Conservation (phyloP, 2,329 filamentous ascomycete species). For the Lasiodiplodia sp. region DNA sequence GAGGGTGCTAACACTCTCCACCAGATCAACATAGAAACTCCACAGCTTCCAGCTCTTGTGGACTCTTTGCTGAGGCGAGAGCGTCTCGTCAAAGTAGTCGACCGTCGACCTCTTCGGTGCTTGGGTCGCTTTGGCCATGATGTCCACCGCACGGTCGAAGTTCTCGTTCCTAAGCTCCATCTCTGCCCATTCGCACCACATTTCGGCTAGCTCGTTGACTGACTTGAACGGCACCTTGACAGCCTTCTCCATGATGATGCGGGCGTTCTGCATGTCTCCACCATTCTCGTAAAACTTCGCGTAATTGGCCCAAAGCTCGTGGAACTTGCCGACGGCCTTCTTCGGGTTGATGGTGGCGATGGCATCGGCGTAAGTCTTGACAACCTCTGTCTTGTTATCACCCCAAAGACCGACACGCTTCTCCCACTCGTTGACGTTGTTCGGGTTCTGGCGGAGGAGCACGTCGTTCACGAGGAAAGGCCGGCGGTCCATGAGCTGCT, state of each 20-base stretch:
- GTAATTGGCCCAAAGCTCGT: conserved; percentile 95
- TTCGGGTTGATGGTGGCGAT: conserved; percentile 94
- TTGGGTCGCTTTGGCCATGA: conserved; percentile 97
- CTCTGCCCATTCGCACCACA: conserved; percentile 99
- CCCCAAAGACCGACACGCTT: conserved; percentile 97
- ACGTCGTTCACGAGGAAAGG: conserved; percentile 98
- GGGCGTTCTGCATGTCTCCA: conserved; percentile 81
- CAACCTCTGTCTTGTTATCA: conserved; percentile 87
- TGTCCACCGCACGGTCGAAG: conserved; percentile 90
- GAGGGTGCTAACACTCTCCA: conserved; percentile 89
- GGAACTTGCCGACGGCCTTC: conserved; percentile 90
- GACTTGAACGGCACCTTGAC: conserved; percentile 98
- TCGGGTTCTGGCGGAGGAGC: conserved; percentile 90
- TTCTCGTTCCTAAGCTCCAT: conserved; percentile 97
- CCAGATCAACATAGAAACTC: conserved; percentile 98
- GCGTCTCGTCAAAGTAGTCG: conserved; percentile 97
- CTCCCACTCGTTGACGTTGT: conserved; percentile 96
- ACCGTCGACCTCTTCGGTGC: conserved; percentile 97
- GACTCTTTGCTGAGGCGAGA: conserved; percentile 93
- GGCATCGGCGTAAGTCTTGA: conserved; percentile 92
- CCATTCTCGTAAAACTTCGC: conserved; percentile 95
- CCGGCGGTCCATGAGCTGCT: conserved; percentile 95
- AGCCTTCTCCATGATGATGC: conserved; percentile 96
- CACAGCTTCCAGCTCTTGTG: conserved; percentile 99
- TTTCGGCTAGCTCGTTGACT: conserved; percentile 94